Evolutionary conservation across 148 eudicot genomes (phyloP).

Genomic region (Camellia granthamiana): DNA sequence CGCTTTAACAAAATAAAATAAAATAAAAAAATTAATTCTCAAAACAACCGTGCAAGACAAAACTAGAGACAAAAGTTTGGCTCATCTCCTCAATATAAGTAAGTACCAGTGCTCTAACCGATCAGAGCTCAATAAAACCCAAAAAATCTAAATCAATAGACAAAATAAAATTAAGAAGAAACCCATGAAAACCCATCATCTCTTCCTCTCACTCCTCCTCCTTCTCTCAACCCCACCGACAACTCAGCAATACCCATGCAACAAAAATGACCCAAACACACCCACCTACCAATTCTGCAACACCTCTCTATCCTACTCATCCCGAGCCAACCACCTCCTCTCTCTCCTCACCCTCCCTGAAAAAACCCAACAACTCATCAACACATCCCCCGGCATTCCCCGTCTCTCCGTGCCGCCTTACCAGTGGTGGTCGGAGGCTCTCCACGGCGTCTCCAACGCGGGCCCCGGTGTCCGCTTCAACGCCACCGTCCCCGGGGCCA

Average conservation of each 20-base stretch:
- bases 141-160: neutral
- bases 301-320: conserved; percentile 23
- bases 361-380: conserved; percentile 40
- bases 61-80: neutral
- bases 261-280: conserved; percentile 21
- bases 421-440: conserved; percentile 76
- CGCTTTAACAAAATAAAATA: too few relatives aligned
- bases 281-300: conserved; percentile 34
- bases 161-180: neutral
- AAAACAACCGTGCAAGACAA: neutral
- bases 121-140: neutral
- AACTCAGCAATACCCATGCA: conserved; percentile 30
- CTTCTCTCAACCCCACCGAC: conserved; percentile 17
- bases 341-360: conserved; percentile 42
- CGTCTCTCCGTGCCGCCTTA: conserved; percentile 47
- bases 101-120: neutral
- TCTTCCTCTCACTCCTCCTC: conserved; percentile 17
- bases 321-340: conserved; percentile 44
- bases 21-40: too few relatives aligned
- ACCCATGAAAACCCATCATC: conserved; percentile 29
- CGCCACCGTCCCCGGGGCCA: conserved; percentile 42
- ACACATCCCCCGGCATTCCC: conserved; percentile 37
- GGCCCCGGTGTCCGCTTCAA: conserved; percentile 39
- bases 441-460: conserved; percentile 53
- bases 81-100: neutral